These are phyloP conservation scores for Barnettozyma sp. DNA, from an alignment of 805 yeast species.

Conservation along the genomic window DNA sequence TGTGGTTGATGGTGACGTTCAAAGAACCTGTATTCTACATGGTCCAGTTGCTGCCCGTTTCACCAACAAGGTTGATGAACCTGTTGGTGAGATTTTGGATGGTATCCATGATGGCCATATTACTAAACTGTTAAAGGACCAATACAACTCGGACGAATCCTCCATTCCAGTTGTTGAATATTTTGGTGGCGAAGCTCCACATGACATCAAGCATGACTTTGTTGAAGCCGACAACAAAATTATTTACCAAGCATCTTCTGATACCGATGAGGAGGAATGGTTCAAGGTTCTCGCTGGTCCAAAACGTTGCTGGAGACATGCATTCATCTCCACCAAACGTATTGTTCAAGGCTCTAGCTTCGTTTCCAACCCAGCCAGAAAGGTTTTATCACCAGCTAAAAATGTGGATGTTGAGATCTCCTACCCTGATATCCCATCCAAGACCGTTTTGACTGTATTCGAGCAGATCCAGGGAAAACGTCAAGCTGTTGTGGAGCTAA, in stretches of 20 bases:
- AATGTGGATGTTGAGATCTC: slow-evolving; percentile 57
- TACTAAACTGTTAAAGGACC: slow-evolving; percentile 55
- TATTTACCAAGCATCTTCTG: slow-evolving; percentile 34
- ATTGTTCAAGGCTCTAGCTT: slow-evolving; percentile 82
- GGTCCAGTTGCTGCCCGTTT: slow-evolving; percentile 98
- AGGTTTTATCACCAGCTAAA: slow-evolving; percentile 70
- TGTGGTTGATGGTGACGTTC: slow-evolving; percentile 92
- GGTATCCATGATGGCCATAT: slow-evolving; percentile 88
- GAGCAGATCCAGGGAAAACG: slow-evolving; percentile 70
- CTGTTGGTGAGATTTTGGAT: slow-evolving; percentile 86
- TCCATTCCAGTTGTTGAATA: slow-evolving; percentile 84
- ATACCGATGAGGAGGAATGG: slow-evolving; percentile 48
- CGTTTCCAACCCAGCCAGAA: slow-evolving; percentile 70
- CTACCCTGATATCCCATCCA: slow-evolving; percentile 41
- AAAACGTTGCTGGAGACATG: slow-evolving; percentile 81
- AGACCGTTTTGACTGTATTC: slow-evolving; percentile 54
- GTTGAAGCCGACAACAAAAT: slow-evolving; percentile 29
- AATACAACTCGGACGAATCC: slow-evolving; percentile 62
- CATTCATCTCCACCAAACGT: slow-evolving; percentile 71
- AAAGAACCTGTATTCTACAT: slow-evolving; percentile 97
- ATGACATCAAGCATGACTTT: slow-evolving; percentile 28
- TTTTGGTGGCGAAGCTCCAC: slow-evolving; percentile 64
- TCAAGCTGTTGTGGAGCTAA: slow-evolving; percentile 60
- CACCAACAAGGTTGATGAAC: slow-evolving; percentile 83
- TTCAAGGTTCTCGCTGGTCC: slow-evolving; percentile 74